phyloP scores from a whole-genome alignment of 1,284 basidiomycete species.

The Ganoderma multipileum region DNA sequence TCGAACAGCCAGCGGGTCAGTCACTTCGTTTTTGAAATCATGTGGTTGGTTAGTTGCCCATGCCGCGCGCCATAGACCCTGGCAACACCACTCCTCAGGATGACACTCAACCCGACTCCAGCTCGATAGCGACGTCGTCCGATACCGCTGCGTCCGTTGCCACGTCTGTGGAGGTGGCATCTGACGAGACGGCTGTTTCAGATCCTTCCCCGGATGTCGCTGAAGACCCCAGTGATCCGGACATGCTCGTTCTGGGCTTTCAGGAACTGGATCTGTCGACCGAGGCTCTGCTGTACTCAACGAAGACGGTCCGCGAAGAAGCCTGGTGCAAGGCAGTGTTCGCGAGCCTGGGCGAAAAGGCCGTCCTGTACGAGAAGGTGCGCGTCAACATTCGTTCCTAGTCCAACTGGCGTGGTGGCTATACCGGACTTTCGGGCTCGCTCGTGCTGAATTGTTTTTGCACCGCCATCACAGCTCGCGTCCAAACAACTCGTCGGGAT shows the following conservation, averaged over 20 bases:
- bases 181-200: constrained; percentile 13
- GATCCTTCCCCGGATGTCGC: constrained; percentile 16
- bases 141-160: constrained; percentile 7
- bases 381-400: constrained; percentile 10
- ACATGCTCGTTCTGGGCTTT: constrained; percentile 74
- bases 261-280: constrained; percentile 81
- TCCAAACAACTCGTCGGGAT: constrained; percentile 84
- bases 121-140: constrained; percentile 12
- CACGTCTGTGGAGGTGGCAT: constrained; percentile 12
- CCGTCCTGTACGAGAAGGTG: constrained; percentile 70
- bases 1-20: constrained; percentile 21
- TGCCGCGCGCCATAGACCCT: not conserved
- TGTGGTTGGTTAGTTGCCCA: not conserved
- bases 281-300: constrained; percentile 73
- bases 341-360: constrained; percentile 73
- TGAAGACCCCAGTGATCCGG: constrained; percentile 53
- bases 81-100: not conserved
- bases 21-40: constrained; percentile 1
- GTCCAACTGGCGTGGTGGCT: constrained; percentile 8
- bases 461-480: constrained; percentile 52
- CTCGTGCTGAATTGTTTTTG: constrained; percentile 4
- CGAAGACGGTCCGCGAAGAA: constrained; percentile 67
- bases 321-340: constrained; percentile 70
- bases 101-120: constrained; percentile 7
- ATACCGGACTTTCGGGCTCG: constrained; percentile 13